A percentile compares a stretch with the other conserved stretches of the same genome.
phyloP scores from a whole-genome alignment of 768 basidiomycete species.

The Gloeopeniophorella convolvens region DNA sequence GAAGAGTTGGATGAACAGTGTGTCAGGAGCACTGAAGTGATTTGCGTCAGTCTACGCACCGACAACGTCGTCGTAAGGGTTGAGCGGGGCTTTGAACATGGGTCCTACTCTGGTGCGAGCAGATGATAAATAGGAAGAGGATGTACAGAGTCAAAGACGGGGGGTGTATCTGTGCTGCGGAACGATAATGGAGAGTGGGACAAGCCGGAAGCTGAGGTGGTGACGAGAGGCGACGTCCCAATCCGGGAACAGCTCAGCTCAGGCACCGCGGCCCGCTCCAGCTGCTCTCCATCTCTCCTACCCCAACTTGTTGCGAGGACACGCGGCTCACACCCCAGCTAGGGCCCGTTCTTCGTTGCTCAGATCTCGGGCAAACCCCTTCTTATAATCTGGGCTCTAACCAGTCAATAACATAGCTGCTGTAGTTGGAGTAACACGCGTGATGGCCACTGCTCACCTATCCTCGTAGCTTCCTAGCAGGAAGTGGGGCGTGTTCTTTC shows the following conservation, averaged over 20 bases:
- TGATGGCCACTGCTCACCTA: too few species aligned
- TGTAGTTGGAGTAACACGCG: too few species aligned
- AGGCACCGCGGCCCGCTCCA: neutral
- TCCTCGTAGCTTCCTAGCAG: too few species aligned
- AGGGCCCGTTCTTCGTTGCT: too few species aligned
- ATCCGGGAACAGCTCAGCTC: neutral
- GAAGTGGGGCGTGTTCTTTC: too few species aligned
- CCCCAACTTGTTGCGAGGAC: too few species aligned
- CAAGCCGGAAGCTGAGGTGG: neutral
- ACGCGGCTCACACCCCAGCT: too few species aligned
- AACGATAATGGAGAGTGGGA: neutral
- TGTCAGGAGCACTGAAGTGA: neutral
- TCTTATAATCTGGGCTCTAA: too few species aligned
- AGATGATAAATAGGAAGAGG: conserved; percentile 7
- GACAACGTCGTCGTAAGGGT: conserved; percentile 85
- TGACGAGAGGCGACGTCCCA: too few species aligned
- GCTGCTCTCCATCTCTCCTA: neutral
- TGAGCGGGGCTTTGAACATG: conserved; percentile 67
- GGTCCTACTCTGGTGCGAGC: neutral
- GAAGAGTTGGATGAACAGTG: conserved; percentile 3
- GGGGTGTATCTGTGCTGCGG: conserved; percentile 7
- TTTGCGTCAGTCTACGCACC: conserved; percentile 38
- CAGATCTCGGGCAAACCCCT: too few species aligned
- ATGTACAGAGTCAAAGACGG: too few species aligned
- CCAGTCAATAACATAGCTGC: too few species aligned